These are phyloP conservation scores for Mantamonas sphyraenae DNA, from an alignment of 78 protist genomes.

Conservation along the genomic window DNA sequence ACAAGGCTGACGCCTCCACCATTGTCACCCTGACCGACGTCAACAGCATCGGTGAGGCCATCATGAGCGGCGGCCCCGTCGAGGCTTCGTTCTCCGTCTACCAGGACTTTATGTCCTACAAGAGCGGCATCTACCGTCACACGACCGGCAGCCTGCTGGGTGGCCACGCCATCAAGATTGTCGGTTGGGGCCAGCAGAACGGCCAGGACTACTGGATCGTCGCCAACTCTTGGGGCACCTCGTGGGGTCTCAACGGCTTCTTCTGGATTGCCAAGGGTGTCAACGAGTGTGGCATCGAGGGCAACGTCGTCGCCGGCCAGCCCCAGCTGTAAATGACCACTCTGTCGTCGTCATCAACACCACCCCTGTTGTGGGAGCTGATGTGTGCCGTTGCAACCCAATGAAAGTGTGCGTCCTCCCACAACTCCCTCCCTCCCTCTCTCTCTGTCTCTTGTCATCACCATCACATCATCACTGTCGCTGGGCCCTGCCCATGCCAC, in stretches of 20 bases:
- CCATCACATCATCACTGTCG: too few relatives aligned
- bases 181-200: slow-evolving; percentile 42
- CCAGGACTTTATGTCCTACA: slow-evolving; percentile 40
- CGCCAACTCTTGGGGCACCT: slow-evolving; percentile 35
- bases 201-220: slow-evolving; percentile 29
- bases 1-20: too few relatives aligned
- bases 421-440: too few relatives aligned
- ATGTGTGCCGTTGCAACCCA: too few relatives aligned
- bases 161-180: slow-evolving; percentile 45
- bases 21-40: too few relatives aligned
- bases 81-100: slow-evolving; percentile 42
- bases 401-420: too few relatives aligned
- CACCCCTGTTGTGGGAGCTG: neutral
- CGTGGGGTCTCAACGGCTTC: slow-evolving; percentile 58
- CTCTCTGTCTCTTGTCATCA: too few relatives aligned
- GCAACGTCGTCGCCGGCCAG: neutral
- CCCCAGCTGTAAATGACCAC: too few relatives aligned
- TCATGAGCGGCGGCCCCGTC: slow-evolving; percentile 28
- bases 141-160: slow-evolving; percentile 24
- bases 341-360: neutral
- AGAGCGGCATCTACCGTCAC: slow-evolving; percentile 36
- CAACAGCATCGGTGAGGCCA: too few relatives aligned
- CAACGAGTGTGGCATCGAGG: slow-evolving; percentile 42
- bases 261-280: slow-evolving; percentile 22
- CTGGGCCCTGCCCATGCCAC: too few relatives aligned